These are phyloP conservation scores for Rostrohypoxylon terebratum DNA, from an alignment of 495 filamentous ascomycete genomes.

Conservation along the genomic window DNA sequence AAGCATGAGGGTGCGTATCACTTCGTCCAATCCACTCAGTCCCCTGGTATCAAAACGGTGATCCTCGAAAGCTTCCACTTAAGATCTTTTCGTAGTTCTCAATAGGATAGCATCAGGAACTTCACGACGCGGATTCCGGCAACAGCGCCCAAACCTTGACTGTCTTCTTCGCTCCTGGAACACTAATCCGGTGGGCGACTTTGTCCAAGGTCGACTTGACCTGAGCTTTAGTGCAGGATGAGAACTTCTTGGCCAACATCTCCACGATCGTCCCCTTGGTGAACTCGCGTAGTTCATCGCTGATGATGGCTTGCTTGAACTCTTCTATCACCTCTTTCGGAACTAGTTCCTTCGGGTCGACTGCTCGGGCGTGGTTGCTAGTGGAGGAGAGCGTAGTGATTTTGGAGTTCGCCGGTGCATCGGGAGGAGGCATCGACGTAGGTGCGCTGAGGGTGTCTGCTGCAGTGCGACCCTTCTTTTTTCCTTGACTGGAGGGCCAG, in stretches of 20 bases:
- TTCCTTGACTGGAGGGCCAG: conserved; percentile 66
- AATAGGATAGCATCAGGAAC: not conserved
- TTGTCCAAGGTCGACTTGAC: conserved; percentile 77
- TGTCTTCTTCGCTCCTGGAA: conserved; percentile 59
- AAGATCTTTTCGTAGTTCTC: not conserved
- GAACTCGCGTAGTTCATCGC: conserved; percentile 64
- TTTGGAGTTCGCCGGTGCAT: conserved; percentile 22
- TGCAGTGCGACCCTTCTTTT: not conserved
- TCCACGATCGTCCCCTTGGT: conserved; percentile 83
- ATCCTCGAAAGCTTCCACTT: not conserved
- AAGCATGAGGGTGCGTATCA: not conserved
- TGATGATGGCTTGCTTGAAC: conserved; percentile 78
- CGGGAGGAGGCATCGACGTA: conserved; percentile 40
- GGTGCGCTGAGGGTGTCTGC: not conserved
- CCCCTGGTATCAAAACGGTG: not conserved
- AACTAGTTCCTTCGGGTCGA: conserved; percentile 61
- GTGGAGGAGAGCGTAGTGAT: not conserved
- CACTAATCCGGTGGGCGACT: conserved; percentile 71
- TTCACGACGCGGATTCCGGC: not conserved
- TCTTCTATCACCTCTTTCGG: conserved; percentile 71
- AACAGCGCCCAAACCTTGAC: conserved; percentile 43
- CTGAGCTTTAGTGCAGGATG: conserved; percentile 74
- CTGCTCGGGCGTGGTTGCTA: conserved; percentile 12
- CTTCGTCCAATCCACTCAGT: not conserved
- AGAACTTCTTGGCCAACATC: conserved; percentile 77